A percentile compares a stretch with the other conserved stretches of the same genome.
Conservation (phyloP, 2,329 filamentous ascomycete genomes). For the Beauveria australis region DNA sequence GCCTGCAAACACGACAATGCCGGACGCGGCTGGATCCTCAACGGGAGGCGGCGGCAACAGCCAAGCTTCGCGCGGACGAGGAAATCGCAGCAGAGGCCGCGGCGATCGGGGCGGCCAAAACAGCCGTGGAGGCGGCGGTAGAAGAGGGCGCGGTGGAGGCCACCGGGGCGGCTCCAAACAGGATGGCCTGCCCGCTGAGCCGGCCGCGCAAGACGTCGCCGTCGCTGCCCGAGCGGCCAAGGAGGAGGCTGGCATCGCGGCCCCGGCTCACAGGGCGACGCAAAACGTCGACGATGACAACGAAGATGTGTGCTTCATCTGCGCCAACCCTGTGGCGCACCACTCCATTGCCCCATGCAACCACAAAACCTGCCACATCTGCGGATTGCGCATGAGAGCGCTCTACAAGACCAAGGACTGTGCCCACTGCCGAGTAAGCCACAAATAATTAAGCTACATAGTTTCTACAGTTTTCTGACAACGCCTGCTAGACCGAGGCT, state of each 20-base stretch:
- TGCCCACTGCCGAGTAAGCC: slow-evolving; percentile 80
- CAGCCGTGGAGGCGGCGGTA: slow-evolving; percentile 21
- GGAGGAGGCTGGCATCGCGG: slow-evolving; percentile 22
- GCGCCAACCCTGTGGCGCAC: slow-evolving; percentile 82
- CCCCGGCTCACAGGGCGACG: slow-evolving; percentile 18
- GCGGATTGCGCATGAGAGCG: slow-evolving; percentile 79
- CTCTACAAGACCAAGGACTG: slow-evolving; percentile 95
- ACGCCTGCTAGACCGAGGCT: slow-evolving; percentile 47
- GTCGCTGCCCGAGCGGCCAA: slow-evolving; percentile 23
- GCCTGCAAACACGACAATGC: slow-evolving; percentile 2
- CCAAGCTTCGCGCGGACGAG: slow-evolving; percentile 4
- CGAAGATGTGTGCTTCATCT: slow-evolving; percentile 92
- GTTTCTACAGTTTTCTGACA: neutral
- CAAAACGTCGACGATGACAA: slow-evolving; percentile 36
- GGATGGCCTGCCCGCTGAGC: slow-evolving; percentile 20
- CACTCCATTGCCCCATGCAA: slow-evolving; percentile 89
- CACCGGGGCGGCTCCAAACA: slow-evolving; percentile 14
- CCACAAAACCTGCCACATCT: slow-evolving; percentile 94
- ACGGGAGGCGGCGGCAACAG: neutral
- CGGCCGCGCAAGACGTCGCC: slow-evolving; percentile 24
- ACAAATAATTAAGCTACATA: neutral
- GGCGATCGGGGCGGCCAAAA: slow-evolving; percentile 1
- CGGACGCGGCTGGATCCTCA: slow-evolving; percentile 2
- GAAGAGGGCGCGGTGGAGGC: slow-evolving; percentile 27
- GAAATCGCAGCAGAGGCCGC: slow-evolving; percentile 5